Evolutionary conservation across 2,329 filamentous ascomycete genomes (phyloP).

Genomic region (Pseudogymnoascus pannorum): DNA sequence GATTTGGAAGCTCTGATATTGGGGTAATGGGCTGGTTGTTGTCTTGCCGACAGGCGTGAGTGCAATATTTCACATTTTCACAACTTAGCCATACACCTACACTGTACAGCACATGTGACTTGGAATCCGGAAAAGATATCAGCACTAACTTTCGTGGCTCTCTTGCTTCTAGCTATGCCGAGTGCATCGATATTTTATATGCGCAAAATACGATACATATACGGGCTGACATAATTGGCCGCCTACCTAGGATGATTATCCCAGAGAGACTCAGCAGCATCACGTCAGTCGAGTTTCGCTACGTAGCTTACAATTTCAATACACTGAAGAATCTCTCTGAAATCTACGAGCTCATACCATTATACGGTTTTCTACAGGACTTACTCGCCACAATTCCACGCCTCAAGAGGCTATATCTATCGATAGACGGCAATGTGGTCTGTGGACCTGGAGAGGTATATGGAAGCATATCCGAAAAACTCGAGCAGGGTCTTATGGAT

Average conservation of each 20-base stretch:
- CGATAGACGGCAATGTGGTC: not conserved
- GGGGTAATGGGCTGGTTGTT: not conserved
- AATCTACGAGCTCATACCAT: not conserved
- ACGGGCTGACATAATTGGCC: not conserved
- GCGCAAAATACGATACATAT: not conserved
- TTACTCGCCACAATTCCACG: not conserved
- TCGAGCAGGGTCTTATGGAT: not conserved
- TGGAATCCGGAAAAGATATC: not conserved
- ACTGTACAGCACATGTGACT: not conserved
- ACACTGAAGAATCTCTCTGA: not conserved
- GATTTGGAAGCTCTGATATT: not conserved
- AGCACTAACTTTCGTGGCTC: not conserved
- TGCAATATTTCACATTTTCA: not conserved
- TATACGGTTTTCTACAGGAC: not conserved
- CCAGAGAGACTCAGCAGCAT: not conserved
- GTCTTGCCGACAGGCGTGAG: not conserved
- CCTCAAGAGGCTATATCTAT: not conserved
- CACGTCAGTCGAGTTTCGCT: not conserved
- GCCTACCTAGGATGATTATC: not conserved
- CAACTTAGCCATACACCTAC: not conserved
- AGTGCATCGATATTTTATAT: not conserved
- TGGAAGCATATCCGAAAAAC: not conserved
- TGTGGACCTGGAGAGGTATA: not conserved
- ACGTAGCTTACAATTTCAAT: not conserved
- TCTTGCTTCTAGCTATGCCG: not conserved